Evolutionary conservation across 2,329 filamentous ascomycete species (phyloP).

Genomic region (Fusarium nodosum): DNA sequence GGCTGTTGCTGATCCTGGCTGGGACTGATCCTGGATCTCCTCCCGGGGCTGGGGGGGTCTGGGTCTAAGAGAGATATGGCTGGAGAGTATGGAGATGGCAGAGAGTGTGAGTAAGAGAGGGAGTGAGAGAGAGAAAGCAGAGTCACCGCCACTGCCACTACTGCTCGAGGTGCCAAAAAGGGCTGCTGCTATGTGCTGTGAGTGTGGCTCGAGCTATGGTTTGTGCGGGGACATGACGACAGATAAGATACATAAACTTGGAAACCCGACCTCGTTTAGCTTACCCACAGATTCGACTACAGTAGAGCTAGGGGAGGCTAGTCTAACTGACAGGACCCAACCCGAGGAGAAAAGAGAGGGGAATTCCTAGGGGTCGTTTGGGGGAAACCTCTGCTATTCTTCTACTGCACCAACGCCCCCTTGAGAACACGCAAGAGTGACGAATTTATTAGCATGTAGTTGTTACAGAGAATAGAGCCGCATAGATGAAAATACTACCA

Average conservation of each 20-base stretch:
- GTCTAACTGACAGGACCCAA: constrained; percentile 9
- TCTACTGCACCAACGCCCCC: not conserved
- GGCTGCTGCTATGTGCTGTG: constrained; percentile 24
- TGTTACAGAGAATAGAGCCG: constrained; percentile 18
- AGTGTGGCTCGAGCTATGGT: constrained; percentile 40
- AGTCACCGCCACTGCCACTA: constrained; percentile 22
- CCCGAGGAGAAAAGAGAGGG: constrained; percentile 16
- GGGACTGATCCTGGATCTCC: constrained; percentile 1
- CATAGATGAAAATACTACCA: constrained; percentile 11
- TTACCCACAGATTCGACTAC: constrained; percentile 2
- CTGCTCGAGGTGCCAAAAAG: constrained; percentile 21
- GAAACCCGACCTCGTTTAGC: constrained; percentile 16
- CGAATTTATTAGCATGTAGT: not conserved
- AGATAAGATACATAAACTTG: constrained; percentile 33
- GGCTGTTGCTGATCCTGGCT: constrained; percentile 19
- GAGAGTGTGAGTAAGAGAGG: constrained; percentile 7
- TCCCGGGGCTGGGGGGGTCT: constrained; percentile 21
- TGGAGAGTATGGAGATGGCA: constrained; percentile 26
- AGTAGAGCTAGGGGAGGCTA: constrained; percentile 1
- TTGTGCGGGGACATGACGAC: constrained; percentile 49
- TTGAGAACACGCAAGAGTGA: not conserved
- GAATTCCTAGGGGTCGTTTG: not conserved
- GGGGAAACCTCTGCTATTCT: not conserved
- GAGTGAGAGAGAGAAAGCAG: constrained; percentile 14
- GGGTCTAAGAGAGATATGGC: constrained; percentile 17